These are phyloP conservation scores for Protoeuglena noctilucae DNA, from an alignment of 139 green algal species.

Conservation along the genomic window DNA sequence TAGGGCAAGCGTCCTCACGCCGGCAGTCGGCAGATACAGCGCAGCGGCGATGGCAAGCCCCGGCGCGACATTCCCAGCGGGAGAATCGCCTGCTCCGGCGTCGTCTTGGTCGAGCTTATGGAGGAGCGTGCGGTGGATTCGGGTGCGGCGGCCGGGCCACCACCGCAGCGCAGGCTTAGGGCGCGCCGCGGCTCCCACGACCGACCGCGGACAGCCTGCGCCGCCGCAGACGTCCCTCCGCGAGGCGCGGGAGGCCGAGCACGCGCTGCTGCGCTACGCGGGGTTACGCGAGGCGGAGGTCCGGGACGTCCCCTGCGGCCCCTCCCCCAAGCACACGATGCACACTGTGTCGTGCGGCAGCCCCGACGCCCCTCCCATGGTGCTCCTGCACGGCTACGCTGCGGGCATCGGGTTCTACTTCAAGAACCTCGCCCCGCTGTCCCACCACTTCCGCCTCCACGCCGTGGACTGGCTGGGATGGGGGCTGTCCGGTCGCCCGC, in stretches of 20 bases:
- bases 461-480: neutral
- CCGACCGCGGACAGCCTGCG: neutral
- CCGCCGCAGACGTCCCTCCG: neutral
- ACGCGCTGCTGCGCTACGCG: neutral
- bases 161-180: no score
- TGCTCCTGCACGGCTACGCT: constrained; percentile 54
- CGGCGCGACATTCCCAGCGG: no score
- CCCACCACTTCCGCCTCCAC: neutral
- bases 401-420: constrained; percentile 45
- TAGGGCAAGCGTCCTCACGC: no score
- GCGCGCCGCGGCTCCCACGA: no score
- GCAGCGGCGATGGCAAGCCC: no score
- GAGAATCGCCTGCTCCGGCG: no score
- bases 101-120: no score
- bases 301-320: no score
- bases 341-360: constrained; percentile 33
- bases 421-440: constrained; percentile 4
- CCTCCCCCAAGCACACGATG: constrained; percentile 52
- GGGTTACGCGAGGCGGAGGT: neutral
- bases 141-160: no score
- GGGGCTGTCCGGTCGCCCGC: neutral
- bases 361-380: constrained; percentile 23
- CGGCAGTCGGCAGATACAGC: no score
- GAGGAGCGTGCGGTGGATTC: no score
- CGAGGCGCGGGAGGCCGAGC: no score